Conservation (phyloP, 352 stramenopile species). For the Phytophthora sp. region DNA sequence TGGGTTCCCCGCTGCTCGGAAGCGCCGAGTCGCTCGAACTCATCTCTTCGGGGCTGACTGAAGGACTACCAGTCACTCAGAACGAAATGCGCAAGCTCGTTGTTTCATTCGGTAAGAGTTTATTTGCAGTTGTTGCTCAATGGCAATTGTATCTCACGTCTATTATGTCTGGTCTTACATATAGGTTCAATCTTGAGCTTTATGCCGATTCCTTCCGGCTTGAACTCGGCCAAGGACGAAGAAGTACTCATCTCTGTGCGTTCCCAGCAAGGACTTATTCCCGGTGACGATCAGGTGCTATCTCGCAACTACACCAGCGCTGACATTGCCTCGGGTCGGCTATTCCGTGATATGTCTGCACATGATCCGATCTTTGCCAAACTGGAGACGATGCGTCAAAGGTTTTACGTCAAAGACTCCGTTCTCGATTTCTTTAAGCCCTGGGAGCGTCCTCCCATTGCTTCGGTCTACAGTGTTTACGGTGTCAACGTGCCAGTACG, state of each 20-base stretch:
- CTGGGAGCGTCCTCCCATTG: slow-evolving; percentile 75
- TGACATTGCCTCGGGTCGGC: slow-evolving; percentile 68
- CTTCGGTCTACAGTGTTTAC: slow-evolving; percentile 78
- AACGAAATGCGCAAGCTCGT: slow-evolving; percentile 75
- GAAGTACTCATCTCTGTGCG: slow-evolving; percentile 63
- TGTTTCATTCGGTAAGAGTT: slow-evolving; percentile 63
- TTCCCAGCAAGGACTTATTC: slow-evolving; percentile 38
- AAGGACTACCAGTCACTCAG: slow-evolving; percentile 69
- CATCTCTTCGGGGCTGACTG: slow-evolving; percentile 66
- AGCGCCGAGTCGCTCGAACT: slow-evolving; percentile 75
- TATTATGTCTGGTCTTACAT: neutral
- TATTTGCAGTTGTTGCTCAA: neutral
- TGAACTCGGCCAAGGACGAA: slow-evolving; percentile 55
- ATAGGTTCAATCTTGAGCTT: slow-evolving; percentile 76
- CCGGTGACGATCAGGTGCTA: slow-evolving; percentile 26
- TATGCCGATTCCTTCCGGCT: slow-evolving; percentile 63
- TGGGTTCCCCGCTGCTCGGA: slow-evolving; percentile 72
- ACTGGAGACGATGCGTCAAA: slow-evolving; percentile 57
- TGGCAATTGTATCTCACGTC: neutral
- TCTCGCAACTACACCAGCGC: slow-evolving; percentile 65
- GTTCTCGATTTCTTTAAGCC: slow-evolving; percentile 64
- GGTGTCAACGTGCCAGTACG: slow-evolving; percentile 76
- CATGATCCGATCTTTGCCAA: slow-evolving; percentile 73
- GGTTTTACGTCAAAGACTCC: slow-evolving; percentile 74
- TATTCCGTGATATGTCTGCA: slow-evolving; percentile 73